These are phyloP conservation scores for Rhodocollybia butyracea DNA, from an alignment of 768 basidiomycete genomes.

Conservation along the genomic window DNA sequence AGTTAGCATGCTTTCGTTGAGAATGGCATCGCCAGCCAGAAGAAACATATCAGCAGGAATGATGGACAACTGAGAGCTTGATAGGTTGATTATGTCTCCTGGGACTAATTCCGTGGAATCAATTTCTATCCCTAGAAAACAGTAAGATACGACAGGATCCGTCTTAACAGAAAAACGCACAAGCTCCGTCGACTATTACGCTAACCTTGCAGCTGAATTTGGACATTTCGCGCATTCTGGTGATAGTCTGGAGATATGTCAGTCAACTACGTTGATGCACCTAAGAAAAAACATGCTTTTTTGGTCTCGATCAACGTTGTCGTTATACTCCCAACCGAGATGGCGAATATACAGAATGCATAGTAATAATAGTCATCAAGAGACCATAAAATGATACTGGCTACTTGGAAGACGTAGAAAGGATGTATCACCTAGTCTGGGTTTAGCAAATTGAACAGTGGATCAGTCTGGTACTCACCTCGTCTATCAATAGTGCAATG, in stretches of 20 bases:
- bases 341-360: slow-evolving; percentile 89
- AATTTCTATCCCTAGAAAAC: slow-evolving; percentile 54
- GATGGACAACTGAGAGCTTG: slow-evolving; percentile 63
- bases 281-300: slow-evolving; percentile 49
- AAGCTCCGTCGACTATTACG: slow-evolving; percentile 65
- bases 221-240: slow-evolving; percentile 95
- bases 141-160: not conserved
- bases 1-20: slow-evolving; percentile 99
- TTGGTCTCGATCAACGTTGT: slow-evolving; percentile 92
- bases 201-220: slow-evolving; percentile 77
- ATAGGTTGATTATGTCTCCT: slow-evolving; percentile 91
- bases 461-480: slow-evolving; percentile 45
- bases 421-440: slow-evolving; percentile 79
- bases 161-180: slow-evolving; percentile 41
- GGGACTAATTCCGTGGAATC: slow-evolving; percentile 83
- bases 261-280: slow-evolving; percentile 5
- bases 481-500: slow-evolving; percentile 76
- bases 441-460: not conserved
- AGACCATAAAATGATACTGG: slow-evolving; percentile 91
- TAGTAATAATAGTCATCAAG: slow-evolving; percentile 89
- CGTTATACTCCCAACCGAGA: slow-evolving; percentile 78
- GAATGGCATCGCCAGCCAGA: slow-evolving; percentile 93
- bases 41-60: slow-evolving; percentile 92
- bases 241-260: slow-evolving; percentile 57
- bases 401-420: slow-evolving; percentile 98